A percentile compares a stretch with the other conserved stretches of the same genome.
Conservation (phyloP, 2,329 filamentous ascomycete genomes). For the Colletotrichum paranaense region DNA sequence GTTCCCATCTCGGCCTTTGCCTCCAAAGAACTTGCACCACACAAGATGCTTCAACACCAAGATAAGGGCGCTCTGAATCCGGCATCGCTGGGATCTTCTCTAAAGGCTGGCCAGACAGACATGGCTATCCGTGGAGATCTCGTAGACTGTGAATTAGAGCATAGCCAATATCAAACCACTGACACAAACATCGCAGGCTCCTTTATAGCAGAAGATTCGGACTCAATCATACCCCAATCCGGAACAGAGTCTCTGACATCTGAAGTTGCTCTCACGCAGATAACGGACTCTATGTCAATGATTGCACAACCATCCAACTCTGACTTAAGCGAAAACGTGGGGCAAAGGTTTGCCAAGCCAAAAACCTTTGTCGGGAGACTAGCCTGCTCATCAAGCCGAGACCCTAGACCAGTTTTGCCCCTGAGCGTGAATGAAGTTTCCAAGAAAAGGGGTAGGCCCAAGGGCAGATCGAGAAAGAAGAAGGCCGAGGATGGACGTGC, state of each 20-base stretch:
- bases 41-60: not conserved
- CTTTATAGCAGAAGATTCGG: not conserved
- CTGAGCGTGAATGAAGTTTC: not conserved
- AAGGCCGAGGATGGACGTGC: slow-evolving; percentile 27
- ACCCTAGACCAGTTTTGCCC: not conserved
- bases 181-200: not conserved
- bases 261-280: slow-evolving; percentile 10
- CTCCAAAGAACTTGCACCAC: not conserved
- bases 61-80: not conserved
- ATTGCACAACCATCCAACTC: slow-evolving; percentile 16
- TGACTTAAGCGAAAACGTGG: not conserved
- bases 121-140: not conserved
- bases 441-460: slow-evolving; percentile 3
- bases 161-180: not conserved
- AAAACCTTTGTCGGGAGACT: slow-evolving; percentile 32
- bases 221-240: not conserved
- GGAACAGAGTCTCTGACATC: not conserved
- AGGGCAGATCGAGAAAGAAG: not conserved
- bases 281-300: slow-evolving; percentile 9
- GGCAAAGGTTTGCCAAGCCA: slow-evolving; percentile 25
- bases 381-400: not conserved
- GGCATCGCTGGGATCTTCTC: not conserved
- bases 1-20: not conserved
- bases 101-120: not conserved
- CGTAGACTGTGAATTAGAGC: not conserved